A percentile compares a stretch with the other conserved stretches of the same genome.
phyloP scores from a whole-genome alignment of 768 basidiomycete species.

The Tephrocybe sp. region DNA sequence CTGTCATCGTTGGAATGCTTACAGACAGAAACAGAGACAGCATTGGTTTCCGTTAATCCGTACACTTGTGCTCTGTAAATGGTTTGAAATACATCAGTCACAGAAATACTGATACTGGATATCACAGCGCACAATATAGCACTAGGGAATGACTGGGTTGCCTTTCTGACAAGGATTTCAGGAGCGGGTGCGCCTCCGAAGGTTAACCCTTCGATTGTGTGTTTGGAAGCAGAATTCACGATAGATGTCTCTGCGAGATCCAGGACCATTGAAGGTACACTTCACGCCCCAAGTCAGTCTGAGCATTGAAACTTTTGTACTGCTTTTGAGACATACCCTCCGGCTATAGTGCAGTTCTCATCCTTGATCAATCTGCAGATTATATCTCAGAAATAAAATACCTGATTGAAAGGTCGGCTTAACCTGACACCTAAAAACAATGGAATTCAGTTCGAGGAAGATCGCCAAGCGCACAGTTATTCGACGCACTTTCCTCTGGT shows the following conservation, averaged over 20 bases:
- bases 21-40: slow-evolving; percentile 37
- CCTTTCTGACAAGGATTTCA: slow-evolving; percentile 29
- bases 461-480: slow-evolving; percentile 1
- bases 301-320: neutral
- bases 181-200: slow-evolving; percentile 43
- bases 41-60: slow-evolving; percentile 53
- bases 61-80: slow-evolving; percentile 36
- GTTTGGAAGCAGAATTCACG: slow-evolving; percentile 25
- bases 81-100: neutral
- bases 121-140: slow-evolving; percentile 17
- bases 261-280: slow-evolving; percentile 54
- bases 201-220: slow-evolving; percentile 33
- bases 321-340: slow-evolving; percentile 32
- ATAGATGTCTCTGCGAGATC: slow-evolving; percentile 44
- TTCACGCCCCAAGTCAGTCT: slow-evolving; percentile 14
- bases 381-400: neutral
- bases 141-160: slow-evolving; percentile 32
- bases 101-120: slow-evolving; percentile 5
- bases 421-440: slow-evolving; percentile 29
- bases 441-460: neutral
- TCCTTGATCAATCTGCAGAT: slow-evolving; percentile 34
- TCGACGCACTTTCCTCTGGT: slow-evolving; percentile 36
- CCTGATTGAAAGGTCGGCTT: neutral
- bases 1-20: slow-evolving; percentile 6
- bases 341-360: slow-evolving; percentile 43